Percentiles rank a stretch among this genome's conserved stretches.
phyloP scores from a whole-genome alignment of 371 early-diverging fungal genomes.

The Saksenaea vasiformis region DNA sequence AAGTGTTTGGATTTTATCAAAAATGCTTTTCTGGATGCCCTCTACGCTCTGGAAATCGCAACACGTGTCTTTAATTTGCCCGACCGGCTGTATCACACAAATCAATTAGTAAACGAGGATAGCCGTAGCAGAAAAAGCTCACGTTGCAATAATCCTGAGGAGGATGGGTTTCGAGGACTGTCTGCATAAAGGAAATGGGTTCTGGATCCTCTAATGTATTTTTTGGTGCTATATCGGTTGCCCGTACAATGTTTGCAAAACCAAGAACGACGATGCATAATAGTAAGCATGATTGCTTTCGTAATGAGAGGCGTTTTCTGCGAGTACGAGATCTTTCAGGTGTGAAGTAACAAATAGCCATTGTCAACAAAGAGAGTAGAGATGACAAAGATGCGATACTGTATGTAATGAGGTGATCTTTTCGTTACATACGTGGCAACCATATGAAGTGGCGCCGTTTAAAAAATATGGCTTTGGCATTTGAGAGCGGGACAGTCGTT shows the following conservation, averaged over 20 bases:
- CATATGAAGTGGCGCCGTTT: background rate
- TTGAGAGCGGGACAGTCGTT: too few species aligned
- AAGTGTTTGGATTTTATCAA: slow-evolving; percentile 66
- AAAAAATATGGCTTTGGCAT: too few species aligned
- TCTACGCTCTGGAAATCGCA: slow-evolving; percentile 86
- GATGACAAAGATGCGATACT: slow-evolving; percentile 1
- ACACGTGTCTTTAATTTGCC: slow-evolving; percentile 78
- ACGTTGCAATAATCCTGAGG: slow-evolving; percentile 49
- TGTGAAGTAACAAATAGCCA: background rate
- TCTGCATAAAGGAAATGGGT: slow-evolving; percentile 38
- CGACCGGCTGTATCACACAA: slow-evolving; percentile 57
- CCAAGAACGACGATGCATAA: background rate
- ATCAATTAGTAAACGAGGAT: background rate
- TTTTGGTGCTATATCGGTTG: slow-evolving; percentile 18
- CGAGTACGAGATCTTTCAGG: background rate
- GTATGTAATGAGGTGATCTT: slow-evolving; percentile 2
- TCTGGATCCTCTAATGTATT: slow-evolving; percentile 28
- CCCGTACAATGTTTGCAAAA: background rate
- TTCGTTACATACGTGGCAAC: background rate
- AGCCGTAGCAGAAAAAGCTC: slow-evolving; percentile 3
- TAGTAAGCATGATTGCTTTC: background rate
- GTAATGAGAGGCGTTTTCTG: background rate
- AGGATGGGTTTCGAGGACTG: slow-evolving; percentile 23
- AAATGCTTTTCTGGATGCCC: slow-evolving; percentile 69
- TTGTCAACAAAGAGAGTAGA: background rate